Base-by-base conservation (phyloP, 2,329 filamentous ascomycete species). In the Apiospora malaysiana region DNA sequence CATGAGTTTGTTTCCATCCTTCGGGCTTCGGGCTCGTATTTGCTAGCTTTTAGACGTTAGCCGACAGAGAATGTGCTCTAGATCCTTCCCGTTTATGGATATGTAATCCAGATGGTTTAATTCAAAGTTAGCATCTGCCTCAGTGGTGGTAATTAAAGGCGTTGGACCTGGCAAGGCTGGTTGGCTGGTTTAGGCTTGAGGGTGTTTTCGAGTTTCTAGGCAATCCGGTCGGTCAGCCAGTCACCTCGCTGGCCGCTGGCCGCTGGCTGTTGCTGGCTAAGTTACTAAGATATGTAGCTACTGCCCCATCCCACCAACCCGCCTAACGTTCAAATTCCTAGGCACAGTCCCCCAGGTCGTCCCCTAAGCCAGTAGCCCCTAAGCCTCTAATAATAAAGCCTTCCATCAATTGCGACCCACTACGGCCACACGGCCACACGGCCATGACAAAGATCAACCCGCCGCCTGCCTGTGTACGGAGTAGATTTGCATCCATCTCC, bases 401-500 rank as follows among this genome's bases (percentile, higher is more conserved):
- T 43, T 43, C n/a, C n/a, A n/a, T 56, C 51, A 18, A 56, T 21
- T 32, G 25, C 16, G 27, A 21, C 51, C 51, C 51, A 59, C 51
- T 59, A 37, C 25, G n/a, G n/a, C n/a, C n/a, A 4, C 10, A 42
- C 40, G 40, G 32, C 32, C 32, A 32, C 32, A 32, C 32, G 49
- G 49, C 49, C 49, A 18, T 32, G 49, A 56, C 49, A 56, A 56
- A 56, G 49, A 56, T 56, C 49, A 7, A 21, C n/a, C n/a, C n/a
- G 14, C 27, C 27, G 49, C 27, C 49, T 25, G 27, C 49, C 49
- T 32, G 25, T 32, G 25, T 9, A 42, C 40, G 40, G 40, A 42
- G 40, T 37, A 37, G 51, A 59, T 59, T 59, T 59, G 51, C 18
- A 21, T 32, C 51, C 27, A 32, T 32, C 23, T 25, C 25, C 25